A percentile compares a stretch with the other conserved stretches of the same genome.
phyloP scores from a whole-genome alignment of 2,329 filamentous ascomycete genomes.

The Paraphaeosphaeria minitans region DNA sequence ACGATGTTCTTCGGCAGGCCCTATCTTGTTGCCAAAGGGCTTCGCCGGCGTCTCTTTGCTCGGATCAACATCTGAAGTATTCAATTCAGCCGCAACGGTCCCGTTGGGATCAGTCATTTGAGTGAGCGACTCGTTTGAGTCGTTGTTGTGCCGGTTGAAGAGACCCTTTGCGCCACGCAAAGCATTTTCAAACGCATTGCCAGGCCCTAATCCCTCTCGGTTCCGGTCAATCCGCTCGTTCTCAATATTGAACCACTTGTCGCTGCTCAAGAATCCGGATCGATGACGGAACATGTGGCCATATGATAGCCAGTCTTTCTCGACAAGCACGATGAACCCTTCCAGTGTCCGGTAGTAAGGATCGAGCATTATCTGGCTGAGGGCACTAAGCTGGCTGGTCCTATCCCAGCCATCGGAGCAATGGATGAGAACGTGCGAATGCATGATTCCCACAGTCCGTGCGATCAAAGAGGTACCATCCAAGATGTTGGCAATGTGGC shows the following conservation, averaged over 20 bases:
- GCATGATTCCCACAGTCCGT: constrained; percentile 84
- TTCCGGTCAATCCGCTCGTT: constrained; percentile 71
- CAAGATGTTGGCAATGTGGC: constrained; percentile 82
- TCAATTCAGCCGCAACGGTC: constrained; percentile 50
- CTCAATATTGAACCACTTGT: constrained; percentile 92
- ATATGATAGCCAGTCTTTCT: constrained; percentile 98
- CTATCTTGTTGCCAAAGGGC: constrained; percentile 41
- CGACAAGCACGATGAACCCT: constrained; percentile 90
- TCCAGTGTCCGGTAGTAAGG: constrained; percentile 94
- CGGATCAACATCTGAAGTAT: constrained; percentile 54
- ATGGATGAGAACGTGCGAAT: constrained; percentile 94
- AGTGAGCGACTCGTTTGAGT: constrained; percentile 65
- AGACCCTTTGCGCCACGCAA: constrained; percentile 85
- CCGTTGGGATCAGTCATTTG: constrained; percentile 60
- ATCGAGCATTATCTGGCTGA: constrained; percentile 92
- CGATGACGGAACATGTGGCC: constrained; percentile 96
- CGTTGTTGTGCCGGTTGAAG: constrained; percentile 77
- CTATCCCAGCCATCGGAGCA: constrained; percentile 99
- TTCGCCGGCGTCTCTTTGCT: constrained; percentile 41
- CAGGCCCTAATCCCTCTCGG: constrained; percentile 48
- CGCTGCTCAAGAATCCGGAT: constrained; percentile 84
- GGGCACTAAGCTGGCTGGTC: constrained; percentile 88
- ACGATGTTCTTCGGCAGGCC: constrained; percentile 62
- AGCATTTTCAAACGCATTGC: constrained; percentile 84
- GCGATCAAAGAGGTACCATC: constrained; percentile 86